Evolutionary conservation across 352 stramenopile species (phyloP), one percentile per base, ranked within the genome.

Genomic region (Pythium insidiosum): DNA sequence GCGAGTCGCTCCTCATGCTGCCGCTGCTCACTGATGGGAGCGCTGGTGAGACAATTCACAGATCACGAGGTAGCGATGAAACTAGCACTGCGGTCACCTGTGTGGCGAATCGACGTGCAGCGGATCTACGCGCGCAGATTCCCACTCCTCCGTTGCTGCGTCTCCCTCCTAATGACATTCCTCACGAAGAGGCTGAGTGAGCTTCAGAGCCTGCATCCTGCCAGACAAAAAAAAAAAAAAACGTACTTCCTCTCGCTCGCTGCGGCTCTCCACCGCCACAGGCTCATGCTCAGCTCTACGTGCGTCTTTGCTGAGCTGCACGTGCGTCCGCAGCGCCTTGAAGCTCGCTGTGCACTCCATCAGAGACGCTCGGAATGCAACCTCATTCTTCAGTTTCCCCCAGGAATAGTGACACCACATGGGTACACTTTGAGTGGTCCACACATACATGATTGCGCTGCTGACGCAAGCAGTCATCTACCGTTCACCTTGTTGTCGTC

Each of bases 321-420:
- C 63, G 24, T 73, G 68, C n/a, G 35, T 66, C 11, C 60, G 62
- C 4, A 75, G 63, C 20, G 59, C 55, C 35, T 55, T 58, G 30
- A 80, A 76, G 38, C 68, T 59, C 19, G 50, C 49, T 4, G 54
- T 52, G 29, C 50, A 56, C 18, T 62, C 42, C 49, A 65, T 64
- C 15, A 34, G 20, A 3, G 34, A 19, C 21, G 31, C 23, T 21
- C 26, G 40, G 5, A 18, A 26, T 21, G 26, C 18, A n/a, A 25
- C 18, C 40, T 26, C 21, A 13, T 38, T 22, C 20, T 23, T 38
- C 15, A 34, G 12, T 16, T 30, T 34, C n/a, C 21, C 10, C n/a
- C 12, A 19, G 31, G 38, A 15, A 35, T 16, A 34, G 15, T 13
- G 1, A 26, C 22, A 10, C 56, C 50, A 50, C 10, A 33, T 31